phyloP scores from a whole-genome alignment of 176 grass and related monocot species.

The Oryza longistaminata region DNA sequence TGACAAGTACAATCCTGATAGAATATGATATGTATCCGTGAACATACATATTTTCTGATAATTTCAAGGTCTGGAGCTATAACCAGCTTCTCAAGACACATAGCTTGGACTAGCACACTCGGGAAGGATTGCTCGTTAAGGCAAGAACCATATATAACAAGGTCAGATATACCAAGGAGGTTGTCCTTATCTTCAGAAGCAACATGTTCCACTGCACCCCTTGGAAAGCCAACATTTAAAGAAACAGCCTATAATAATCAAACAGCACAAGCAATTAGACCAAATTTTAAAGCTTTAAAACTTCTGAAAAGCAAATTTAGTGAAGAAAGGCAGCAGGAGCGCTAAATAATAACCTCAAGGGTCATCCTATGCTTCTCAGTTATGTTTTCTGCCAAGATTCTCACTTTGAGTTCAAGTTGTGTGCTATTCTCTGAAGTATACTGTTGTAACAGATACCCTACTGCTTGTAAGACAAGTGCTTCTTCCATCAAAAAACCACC shows the following conservation, averaged over 20 bases:
- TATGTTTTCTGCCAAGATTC: constrained; percentile 57
- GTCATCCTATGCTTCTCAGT: constrained; percentile 56
- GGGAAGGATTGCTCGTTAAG: constrained; percentile 94
- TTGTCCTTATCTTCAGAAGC: constrained; percentile 49
- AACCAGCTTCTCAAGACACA: constrained; percentile 86
- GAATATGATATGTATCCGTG: not conserved
- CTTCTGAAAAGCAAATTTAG: constrained; percentile 16
- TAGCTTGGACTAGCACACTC: constrained; percentile 69
- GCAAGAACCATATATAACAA: constrained; percentile 90
- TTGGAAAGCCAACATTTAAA: constrained; percentile 69
- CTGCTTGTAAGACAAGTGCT: constrained; percentile 76
- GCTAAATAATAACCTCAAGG: constrained; percentile 66
- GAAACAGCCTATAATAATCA: constrained; percentile 56
- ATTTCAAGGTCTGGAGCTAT: constrained; percentile 87
- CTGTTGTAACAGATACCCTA: constrained; percentile 63
- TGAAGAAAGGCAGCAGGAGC: constrained; percentile 5
- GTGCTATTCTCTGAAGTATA: constrained; percentile 57
- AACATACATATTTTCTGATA: constrained; percentile 87
- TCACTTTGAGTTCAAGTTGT: constrained; percentile 67
- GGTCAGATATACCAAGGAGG: constrained; percentile 62
- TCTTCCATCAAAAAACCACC: constrained; percentile 78
- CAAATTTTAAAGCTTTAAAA: constrained; percentile 16
- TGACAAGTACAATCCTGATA: constrained; percentile 29
- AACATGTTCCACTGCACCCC: constrained; percentile 56
- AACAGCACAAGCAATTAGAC: constrained; percentile 36